Conservation (phyloP, 179 eudicot species). For the Silene coronaria region DNA sequence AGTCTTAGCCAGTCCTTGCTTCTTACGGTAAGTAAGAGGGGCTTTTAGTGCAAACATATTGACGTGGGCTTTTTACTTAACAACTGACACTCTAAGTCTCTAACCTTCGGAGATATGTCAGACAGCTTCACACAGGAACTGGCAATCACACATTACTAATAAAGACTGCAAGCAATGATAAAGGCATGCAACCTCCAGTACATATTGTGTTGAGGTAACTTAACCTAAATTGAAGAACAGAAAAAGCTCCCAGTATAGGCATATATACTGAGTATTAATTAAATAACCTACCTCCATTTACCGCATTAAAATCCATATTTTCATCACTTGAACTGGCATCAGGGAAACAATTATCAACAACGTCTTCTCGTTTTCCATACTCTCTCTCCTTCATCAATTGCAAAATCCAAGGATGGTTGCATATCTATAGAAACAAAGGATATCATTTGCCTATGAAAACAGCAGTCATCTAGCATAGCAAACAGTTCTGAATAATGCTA, state of each 20-base stretch:
- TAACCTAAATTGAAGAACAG: background rate
- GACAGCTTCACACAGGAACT: background rate
- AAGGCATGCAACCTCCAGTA: background rate
- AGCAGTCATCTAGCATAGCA: background rate
- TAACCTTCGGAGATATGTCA: background rate
- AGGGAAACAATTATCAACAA: conserved; percentile 47
- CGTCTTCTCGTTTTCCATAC: conserved; percentile 49
- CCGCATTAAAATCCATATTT: conserved; percentile 52
- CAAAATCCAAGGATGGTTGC: conserved; percentile 95
- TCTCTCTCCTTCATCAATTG: conserved; percentile 72
- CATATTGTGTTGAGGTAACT: background rate
- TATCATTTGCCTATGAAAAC: background rate
- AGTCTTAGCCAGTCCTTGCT: background rate
- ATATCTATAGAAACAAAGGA: conserved; percentile 48
- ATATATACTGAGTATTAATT: too few relatives aligned
- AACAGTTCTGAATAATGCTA: background rate
- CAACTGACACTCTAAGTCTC: background rate
- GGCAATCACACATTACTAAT: background rate
- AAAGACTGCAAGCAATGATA: background rate
- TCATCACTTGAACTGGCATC: conserved; percentile 85
- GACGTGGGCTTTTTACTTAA: background rate
- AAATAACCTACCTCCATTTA: conserved; percentile 58
- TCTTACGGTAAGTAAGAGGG: too few relatives aligned
- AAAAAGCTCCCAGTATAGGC: background rate
- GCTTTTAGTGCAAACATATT: background rate